Base-by-base conservation (phyloP, 768 basidiomycete genomes). In the Myochromella boudieri region DNA sequence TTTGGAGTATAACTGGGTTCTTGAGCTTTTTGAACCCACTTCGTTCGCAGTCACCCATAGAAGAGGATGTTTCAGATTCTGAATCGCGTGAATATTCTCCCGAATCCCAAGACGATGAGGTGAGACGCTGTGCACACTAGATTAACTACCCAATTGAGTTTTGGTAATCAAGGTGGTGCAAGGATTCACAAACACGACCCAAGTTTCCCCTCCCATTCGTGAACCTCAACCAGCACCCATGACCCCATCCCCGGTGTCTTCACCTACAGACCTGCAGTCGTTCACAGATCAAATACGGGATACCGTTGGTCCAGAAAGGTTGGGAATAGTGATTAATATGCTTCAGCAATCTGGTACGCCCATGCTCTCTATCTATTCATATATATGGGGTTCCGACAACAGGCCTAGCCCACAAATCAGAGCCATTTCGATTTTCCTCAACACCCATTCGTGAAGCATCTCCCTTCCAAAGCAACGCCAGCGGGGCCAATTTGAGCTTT, bases 381-480 rank as follows among this genome's bases (percentile, higher is more conserved):
- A n/a, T 17, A 3, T 0, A 5, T 6, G 10, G 32, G 51, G 34
- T 56, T 39, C 42, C 54, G 31, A 46, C 36, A 25, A 29, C 14
- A 36, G 1, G 24, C 15, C 4, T 31, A 69, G 61, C 52, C 17
- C 60, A 76, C 45, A 69, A 68, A 52, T 67, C 67, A 18, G 75
- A 78, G 50, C 81, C 81, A 1, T 87, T 87, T 66, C 78, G 83
- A 28, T 87, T 87, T 64, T 76, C 81, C 3, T 59, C 67, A 9
- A 68, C 71, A 1, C 72, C 75, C 11, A 64, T 61, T 17, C 68
- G 70, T 12, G 72, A 63, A 31, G 70, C 64, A 60, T 60, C 74
- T 53, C 59, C 63, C 37, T 42, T 59, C 52, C 55, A 53, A 34
- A 37, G 47, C 52, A 32, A 54, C 47, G 20, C 54, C 55, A 48